A percentile compares a stretch with the other conserved stretches of the same genome.
phyloP scores from a whole-genome alignment of 1,284 basidiomycete genomes.

The Austroboletus rostrupii region DNA sequence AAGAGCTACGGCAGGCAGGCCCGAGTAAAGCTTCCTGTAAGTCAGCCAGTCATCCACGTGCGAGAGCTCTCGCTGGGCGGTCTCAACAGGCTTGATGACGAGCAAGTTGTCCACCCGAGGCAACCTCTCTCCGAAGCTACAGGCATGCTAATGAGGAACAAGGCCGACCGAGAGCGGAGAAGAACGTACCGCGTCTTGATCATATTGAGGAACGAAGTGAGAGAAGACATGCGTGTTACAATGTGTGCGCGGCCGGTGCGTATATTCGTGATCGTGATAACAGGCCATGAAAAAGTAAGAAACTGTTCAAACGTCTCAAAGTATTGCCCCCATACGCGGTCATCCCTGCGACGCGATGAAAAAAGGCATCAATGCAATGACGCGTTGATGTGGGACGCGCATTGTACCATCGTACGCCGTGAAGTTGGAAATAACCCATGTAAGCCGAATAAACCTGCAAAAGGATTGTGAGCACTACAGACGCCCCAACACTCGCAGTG shows the following conservation, averaged over 20 bases:
- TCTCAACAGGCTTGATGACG: constrained; percentile 63
- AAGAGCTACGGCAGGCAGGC: constrained; percentile 69
- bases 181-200: constrained; percentile 61
- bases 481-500: not conserved
- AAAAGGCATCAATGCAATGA: constrained; percentile 6
- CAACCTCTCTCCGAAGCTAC: constrained; percentile 67
- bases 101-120: constrained; percentile 69
- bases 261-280: constrained; percentile 73
- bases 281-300: constrained; percentile 82
- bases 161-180: not conserved
- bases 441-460: constrained; percentile 76
- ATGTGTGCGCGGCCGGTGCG: constrained; percentile 75
- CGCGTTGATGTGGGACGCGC: not conserved
- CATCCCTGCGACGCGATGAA: constrained; percentile 49
- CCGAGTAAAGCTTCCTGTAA: constrained; percentile 72
- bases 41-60: constrained; percentile 64
- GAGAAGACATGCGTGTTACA: constrained; percentile 66
- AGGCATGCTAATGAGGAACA: not conserved
- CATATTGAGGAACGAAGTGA: constrained; percentile 74
- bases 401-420: constrained; percentile 68
- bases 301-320: constrained; percentile 82
- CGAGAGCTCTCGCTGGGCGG: constrained; percentile 60
- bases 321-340: constrained; percentile 77
- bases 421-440: constrained; percentile 76
- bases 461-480: constrained; percentile 1